Evolutionary conservation across 768 basidiomycete genomes (phyloP).

Genomic region (Mrakia frigida): DNA sequence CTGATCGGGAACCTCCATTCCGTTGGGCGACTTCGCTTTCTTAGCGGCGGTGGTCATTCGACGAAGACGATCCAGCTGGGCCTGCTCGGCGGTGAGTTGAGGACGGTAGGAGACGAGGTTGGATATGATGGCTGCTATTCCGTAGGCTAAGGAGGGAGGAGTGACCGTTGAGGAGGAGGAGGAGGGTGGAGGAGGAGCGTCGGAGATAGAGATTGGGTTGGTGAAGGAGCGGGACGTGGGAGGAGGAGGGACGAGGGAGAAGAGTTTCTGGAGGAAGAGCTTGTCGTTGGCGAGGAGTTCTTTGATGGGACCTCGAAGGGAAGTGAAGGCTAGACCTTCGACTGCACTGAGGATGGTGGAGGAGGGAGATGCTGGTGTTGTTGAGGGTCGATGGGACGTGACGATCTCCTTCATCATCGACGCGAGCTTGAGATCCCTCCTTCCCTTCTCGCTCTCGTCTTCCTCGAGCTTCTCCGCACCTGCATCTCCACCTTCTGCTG

Average conservation of each 20-base stretch:
- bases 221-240: slow-evolving; percentile 53
- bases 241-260: slow-evolving; percentile 22
- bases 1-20: slow-evolving; percentile 35
- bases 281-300: slow-evolving; percentile 56
- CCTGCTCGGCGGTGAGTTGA: slow-evolving; percentile 69
- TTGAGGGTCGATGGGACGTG: slow-evolving; percentile 29
- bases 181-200: slow-evolving; percentile 42
- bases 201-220: slow-evolving; percentile 46
- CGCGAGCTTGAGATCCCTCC: slow-evolving; percentile 51
- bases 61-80: slow-evolving; percentile 71
- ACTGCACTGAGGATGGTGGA: slow-evolving; percentile 59
- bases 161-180: slow-evolving; percentile 32
- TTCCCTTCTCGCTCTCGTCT: slow-evolving; percentile 17
- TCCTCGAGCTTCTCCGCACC: slow-evolving; percentile 23
- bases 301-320: slow-evolving; percentile 59
- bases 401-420: slow-evolving; percentile 56
- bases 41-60: slow-evolving; percentile 58
- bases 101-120: slow-evolving; percentile 71
- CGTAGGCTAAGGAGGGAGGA: slow-evolving; percentile 59
- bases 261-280: slow-evolving; percentile 49
- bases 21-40: slow-evolving; percentile 32
- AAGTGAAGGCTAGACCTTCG: slow-evolving; percentile 82
- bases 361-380: slow-evolving; percentile 38
- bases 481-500: slow-evolving; percentile 28
- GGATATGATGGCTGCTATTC: slow-evolving; percentile 65